Base-by-base conservation (phyloP, 1,139 yeast genomes). In the Kodamaea suecica region DNA sequence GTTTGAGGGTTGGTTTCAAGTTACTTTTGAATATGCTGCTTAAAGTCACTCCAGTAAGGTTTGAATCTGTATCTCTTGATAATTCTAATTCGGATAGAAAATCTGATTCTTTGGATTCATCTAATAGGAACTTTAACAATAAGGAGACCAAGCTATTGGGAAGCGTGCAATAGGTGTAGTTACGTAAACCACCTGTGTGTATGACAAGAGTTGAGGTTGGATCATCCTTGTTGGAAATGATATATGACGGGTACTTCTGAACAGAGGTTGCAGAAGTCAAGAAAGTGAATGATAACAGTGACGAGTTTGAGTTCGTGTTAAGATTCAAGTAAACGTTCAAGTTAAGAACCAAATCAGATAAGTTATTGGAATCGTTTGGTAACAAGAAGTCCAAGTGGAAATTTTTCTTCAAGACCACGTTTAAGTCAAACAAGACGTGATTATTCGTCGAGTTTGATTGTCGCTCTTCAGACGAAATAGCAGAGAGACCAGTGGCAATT, bases 1-100 rank as follows among this genome's bases (percentile, higher is more conserved):
- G 52, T 41, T 69, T 74, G 57, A 48, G 59, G 36, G 55, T 63
- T 15, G 77, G 87, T 52, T 65, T 66, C 45, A 70, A 64, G 28
- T 64, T 57, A 44, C 70, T 70, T 11, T 73, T 61, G 20, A 73
- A 54, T 11, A 80, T 58, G 63, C 78, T 33, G 14, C 42, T 44
- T 15, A 54, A 35, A n/a, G 53, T 45, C 17, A 35, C 26, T n/a
- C 42, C 43, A 5, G 55, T 49, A n/a, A 10, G 17, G 4, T 16
- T 16, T 4, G 30, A 27, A 5, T 11, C 8, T 12, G 28, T 13
- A 12, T 12, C 17, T 4, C 11, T 13, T 6, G 8, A 19, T 5
- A 13, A 13, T 2, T 11, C 16, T 21, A 38, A 23, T 17, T 25
- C 33, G 15, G 6, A 13, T 15, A 30, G 11, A 13, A 38, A 35